These are phyloP conservation scores for Aurifilum marmelostoma DNA, from an alignment of 2,329 filamentous ascomycete genomes.

Conservation along the genomic window DNA sequence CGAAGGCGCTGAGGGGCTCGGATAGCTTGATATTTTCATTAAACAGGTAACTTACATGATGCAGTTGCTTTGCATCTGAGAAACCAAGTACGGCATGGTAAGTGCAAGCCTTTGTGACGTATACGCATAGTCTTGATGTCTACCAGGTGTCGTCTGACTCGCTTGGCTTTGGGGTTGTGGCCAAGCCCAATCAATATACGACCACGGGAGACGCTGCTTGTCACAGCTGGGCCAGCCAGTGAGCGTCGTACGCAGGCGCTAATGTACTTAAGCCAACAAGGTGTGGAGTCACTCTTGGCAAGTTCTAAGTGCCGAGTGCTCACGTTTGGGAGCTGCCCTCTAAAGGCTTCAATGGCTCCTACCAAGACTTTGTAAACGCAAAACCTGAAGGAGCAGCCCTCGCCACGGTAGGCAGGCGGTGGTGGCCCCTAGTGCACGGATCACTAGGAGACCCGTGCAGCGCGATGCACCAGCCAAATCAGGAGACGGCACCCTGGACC, in stretches of 20 bases:
- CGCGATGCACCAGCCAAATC: neutral
- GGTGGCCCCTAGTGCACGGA: neutral
- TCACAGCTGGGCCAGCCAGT: too few species aligned
- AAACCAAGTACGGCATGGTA: neutral
- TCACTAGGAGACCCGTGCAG: neutral
- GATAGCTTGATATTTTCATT: too few species aligned
- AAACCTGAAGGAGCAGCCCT: neutral
- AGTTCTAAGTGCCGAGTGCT: neutral
- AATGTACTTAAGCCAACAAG: too few species aligned
- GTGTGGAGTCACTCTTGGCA: neutral
- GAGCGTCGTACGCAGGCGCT: neutral
- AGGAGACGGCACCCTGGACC: neutral
- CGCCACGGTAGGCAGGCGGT: neutral
- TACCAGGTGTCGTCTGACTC: neutral
- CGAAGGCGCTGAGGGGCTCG: too few species aligned
- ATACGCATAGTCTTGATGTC: neutral
- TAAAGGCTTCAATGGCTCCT: neutral
- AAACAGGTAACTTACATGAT: too few species aligned
- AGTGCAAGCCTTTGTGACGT: neutral
- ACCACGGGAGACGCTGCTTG: neutral
- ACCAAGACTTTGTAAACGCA: neutral
- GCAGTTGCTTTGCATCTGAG: too few species aligned
- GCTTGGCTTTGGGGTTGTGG: too few species aligned
- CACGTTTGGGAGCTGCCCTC: neutral
- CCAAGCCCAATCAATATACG: neutral